Percentiles rank a stretch among this genome's conserved stretches.
phyloP scores from a whole-genome alignment of 1,284 basidiomycete species.

The Sporisorium sorghi region DNA sequence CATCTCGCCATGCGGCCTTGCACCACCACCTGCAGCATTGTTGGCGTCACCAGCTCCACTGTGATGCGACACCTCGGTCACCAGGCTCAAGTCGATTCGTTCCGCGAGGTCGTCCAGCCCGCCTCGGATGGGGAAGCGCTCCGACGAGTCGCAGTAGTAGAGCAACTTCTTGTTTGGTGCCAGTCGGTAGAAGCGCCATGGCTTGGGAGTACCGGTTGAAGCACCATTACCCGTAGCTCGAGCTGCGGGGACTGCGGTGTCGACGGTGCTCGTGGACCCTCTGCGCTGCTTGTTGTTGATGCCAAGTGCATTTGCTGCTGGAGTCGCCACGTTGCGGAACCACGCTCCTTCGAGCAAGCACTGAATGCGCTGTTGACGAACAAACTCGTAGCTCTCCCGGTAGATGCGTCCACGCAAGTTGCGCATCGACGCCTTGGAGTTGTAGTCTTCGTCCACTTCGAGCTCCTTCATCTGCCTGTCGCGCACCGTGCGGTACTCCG shows the following conservation, averaged over 20 bases:
- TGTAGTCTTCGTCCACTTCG: conserved; percentile 85
- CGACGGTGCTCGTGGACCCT: conserved; percentile 37
- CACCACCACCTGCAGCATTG: conserved; percentile 2
- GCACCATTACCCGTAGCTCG: conserved; percentile 12
- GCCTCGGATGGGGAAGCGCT: conserved; percentile 80
- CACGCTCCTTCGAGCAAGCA: conserved; percentile 89
- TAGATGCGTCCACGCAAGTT: conserved; percentile 87
- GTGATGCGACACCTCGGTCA: conserved; percentile 53
- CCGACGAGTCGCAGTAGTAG: conserved; percentile 82
- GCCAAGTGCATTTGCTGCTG: neutral
- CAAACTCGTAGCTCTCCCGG: conserved; percentile 91
- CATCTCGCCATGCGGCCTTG: conserved; percentile 14
- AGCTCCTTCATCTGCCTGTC: conserved; percentile 94
- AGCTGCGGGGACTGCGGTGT: conserved; percentile 17
- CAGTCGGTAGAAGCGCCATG: conserved; percentile 70
- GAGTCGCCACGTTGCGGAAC: conserved; percentile 76
- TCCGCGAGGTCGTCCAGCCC: conserved; percentile 88
- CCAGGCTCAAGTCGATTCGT: conserved; percentile 70
- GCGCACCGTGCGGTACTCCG: conserved; percentile 86
- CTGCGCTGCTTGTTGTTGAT: conserved; percentile 16
- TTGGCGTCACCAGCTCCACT: conserved; percentile 12
- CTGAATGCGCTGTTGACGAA: conserved; percentile 87
- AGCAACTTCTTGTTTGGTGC: conserved; percentile 77
- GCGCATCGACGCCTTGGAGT: conserved; percentile 55
- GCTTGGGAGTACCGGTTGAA: conserved; percentile 9